Evolutionary conservation across 805 yeast species (phyloP).

Genomic region (Kazachstania martiniae): DNA sequence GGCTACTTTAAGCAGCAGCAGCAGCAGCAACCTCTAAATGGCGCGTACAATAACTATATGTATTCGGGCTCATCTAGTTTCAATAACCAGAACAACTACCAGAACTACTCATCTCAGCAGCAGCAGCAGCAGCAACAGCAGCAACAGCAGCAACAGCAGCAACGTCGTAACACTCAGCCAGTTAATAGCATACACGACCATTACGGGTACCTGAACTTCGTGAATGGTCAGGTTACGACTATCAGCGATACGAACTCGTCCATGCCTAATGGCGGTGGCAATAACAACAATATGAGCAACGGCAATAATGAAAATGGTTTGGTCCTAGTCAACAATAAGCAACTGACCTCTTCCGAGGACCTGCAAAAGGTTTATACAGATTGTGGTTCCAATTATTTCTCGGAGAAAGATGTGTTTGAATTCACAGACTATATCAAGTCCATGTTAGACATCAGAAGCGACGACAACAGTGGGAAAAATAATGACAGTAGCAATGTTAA

Average conservation of each 20-base stretch:
- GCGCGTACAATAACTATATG: too few species aligned
- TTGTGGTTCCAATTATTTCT: slow-evolving; percentile 45
- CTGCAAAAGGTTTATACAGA: slow-evolving; percentile 38
- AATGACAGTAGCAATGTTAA: slow-evolving; percentile 2
- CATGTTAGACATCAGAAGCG: slow-evolving; percentile 7
- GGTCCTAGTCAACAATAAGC: slow-evolving; percentile 40
- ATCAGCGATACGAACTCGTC: not conserved
- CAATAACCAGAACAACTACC: too few species aligned
- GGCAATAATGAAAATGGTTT: slow-evolving; percentile 42
- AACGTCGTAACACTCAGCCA: not conserved
- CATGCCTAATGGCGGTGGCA: too few species aligned
- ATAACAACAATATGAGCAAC: not conserved
- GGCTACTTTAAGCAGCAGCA: not conserved
- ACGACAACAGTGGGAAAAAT: slow-evolving; percentile 6
- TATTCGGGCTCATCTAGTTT: too few species aligned
- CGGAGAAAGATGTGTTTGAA: slow-evolving; percentile 31
- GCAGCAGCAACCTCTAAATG: too few species aligned
- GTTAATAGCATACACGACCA: too few species aligned
- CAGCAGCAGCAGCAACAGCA: too few species aligned
- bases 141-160: not conserved
- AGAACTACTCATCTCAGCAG: too few species aligned
- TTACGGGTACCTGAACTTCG: not conserved
- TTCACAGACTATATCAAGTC: slow-evolving; percentile 30
- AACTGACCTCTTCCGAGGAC: slow-evolving; percentile 49
- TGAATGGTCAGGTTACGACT: not conserved